These are phyloP conservation scores for Picea abies DNA, from an alignment of 83 land plant species.

Conservation along the genomic window DNA sequence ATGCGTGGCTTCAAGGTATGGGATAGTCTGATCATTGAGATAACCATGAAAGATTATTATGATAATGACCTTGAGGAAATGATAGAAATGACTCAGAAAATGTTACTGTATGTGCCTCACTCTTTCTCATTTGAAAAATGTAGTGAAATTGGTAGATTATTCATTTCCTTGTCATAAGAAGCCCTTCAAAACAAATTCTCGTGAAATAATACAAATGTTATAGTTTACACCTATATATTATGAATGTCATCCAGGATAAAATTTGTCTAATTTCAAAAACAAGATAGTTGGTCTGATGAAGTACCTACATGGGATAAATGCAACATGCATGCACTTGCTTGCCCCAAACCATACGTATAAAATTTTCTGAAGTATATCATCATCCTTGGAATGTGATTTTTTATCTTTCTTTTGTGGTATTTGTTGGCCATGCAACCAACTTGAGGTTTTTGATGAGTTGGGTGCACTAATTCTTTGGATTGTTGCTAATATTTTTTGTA, in stretches of 20 bases:
- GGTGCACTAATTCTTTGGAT: too few species aligned
- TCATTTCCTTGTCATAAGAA: background rate
- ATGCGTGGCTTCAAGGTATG: background rate
- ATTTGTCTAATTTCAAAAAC: background rate
- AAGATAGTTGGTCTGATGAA: slow-evolving; percentile 50
- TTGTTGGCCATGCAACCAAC: too few species aligned
- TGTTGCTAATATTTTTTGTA: too few species aligned
- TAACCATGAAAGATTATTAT: slow-evolving; percentile 20
- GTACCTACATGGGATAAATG: too few species aligned
- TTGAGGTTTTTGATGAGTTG: too few species aligned
- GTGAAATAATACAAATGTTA: background rate
- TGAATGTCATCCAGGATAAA: too few species aligned
- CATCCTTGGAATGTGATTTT: too few species aligned
- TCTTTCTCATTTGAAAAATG: background rate
- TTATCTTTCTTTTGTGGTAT: too few species aligned
- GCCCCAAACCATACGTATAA: slow-evolving; percentile 46
- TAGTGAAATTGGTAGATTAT: background rate
- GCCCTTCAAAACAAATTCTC: background rate
- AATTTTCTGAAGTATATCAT: background rate
- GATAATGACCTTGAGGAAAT: slow-evolving; percentile 4
- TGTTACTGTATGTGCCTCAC: background rate
- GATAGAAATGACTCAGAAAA: slow-evolving; percentile 15
- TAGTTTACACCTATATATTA: too few species aligned
- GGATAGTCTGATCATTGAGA: slow-evolving; percentile 13
- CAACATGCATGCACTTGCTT: slow-evolving; percentile 22